A percentile compares a stretch with the other conserved stretches of the same genome.
Evolutionary conservation across 1,139 yeast species (phyloP).

Genomic region (Yamadazyma aaseri): DNA sequence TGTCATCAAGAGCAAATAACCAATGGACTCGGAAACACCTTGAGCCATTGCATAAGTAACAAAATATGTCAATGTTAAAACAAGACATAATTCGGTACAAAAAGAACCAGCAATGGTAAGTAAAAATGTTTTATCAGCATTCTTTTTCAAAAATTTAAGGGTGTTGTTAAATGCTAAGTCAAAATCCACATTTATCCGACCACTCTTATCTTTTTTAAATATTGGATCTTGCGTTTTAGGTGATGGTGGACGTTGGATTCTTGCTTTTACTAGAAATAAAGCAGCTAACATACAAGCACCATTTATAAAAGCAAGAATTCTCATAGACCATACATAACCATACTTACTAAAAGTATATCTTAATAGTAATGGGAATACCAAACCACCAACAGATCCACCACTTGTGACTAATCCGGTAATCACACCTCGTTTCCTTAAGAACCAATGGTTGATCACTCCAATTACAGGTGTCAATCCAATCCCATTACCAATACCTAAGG

Average conservation of each 20-base stretch:
- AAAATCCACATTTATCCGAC: constrained; percentile 2
- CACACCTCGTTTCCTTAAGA: constrained; percentile 30
- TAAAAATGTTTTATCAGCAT: constrained; percentile 19
- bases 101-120: constrained; percentile 35
- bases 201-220: not conserved
- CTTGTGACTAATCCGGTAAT: constrained; percentile 40
- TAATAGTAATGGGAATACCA: constrained; percentile 35
- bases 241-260: constrained; percentile 23
- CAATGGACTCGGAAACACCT: constrained; percentile 51
- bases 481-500: constrained; percentile 36
- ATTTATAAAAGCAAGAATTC: constrained; percentile 31
- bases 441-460: constrained; percentile 44
- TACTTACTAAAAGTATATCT: constrained; percentile 28
- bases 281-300: constrained; percentile 36
- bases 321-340: constrained; percentile 40
- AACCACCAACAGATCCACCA: constrained; percentile 43
- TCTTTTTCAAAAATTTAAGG: constrained; percentile 7
- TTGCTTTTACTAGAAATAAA: constrained; percentile 44
- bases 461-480: constrained; percentile 36
- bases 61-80: constrained; percentile 52
- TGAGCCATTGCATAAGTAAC: constrained; percentile 54
- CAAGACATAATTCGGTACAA: constrained; percentile 54
- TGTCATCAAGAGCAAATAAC: constrained; percentile 53
- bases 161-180: not conserved
- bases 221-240: constrained; percentile 1